Base-by-base conservation (phyloP, 257 asterid species). In the Nicotiana tomentosiformis region DNA sequence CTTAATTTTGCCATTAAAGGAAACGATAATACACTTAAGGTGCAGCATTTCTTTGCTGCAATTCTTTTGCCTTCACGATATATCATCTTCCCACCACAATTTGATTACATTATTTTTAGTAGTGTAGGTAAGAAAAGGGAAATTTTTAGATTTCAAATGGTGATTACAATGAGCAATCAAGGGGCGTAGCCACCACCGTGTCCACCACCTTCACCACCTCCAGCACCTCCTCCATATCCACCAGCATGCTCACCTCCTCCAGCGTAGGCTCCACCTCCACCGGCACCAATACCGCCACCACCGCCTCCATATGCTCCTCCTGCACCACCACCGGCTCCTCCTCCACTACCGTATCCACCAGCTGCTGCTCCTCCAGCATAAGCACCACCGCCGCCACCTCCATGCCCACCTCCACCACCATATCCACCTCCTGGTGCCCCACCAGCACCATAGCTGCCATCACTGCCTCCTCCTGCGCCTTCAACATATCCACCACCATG, bases 321-420 rank as follows among this genome's bases (percentile, higher is more conserved):
- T 5, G 86, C 90, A 20, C 87, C 94, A 0, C 90, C 88, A 0
- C 92, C 96, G 16, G 81, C 87, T 0, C 97, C 88, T 39, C 89
- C 85, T 39, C 93, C 97, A 12, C 82, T 90, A 0, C 84, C 88
- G 20, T 35, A 84, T 5, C 86, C 88, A 16, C 85, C 76, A 0
- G 90, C 90, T 2, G 86, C 89, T 5, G 86, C 89, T 15, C 90
- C 90, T 11, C 76, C 43, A 18, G 85, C 89, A 74, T 76, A 86
- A 2, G 87, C 93, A 1, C 90, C 92, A 1, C 91, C 95, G 0
- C 93, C 93, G 1, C 77, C 77, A 17, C 30, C 57, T 69, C 70
- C 89, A 1, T 83, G 82, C 1, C 82, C 89, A 8, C 85, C 91
- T 3, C 80, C 78, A 11, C 83, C 85, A 5, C 86, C 88, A 2